phyloP scores from a whole-genome alignment of 2,329 filamentous ascomycete genomes.

The Clonostachys chloroleuca region DNA sequence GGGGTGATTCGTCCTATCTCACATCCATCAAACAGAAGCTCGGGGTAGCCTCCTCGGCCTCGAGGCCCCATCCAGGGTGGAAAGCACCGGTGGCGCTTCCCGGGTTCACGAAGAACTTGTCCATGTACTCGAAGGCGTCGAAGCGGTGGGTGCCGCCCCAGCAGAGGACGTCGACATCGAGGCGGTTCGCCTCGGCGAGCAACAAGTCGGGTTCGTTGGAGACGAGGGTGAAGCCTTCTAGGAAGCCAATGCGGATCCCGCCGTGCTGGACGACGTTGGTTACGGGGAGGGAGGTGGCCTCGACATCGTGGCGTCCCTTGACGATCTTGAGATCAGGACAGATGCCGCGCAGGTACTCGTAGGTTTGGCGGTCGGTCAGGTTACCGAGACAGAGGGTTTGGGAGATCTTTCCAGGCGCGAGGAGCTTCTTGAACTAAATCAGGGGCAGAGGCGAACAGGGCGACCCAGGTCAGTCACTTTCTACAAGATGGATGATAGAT shows the following conservation, averaged over 20 bases:
- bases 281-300: constrained; percentile 60
- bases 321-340: constrained; percentile 70
- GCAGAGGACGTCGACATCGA: constrained; percentile 66
- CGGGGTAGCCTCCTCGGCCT: constrained; percentile 71
- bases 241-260: constrained; percentile 59
- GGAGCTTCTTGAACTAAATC: constrained; percentile 74
- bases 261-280: constrained; percentile 65
- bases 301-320: constrained; percentile 63
- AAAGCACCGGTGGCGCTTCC: constrained; percentile 63
- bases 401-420: constrained; percentile 77
- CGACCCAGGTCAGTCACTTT: not conserved
- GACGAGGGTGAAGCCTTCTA: constrained; percentile 65
- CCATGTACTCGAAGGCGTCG: constrained; percentile 69
- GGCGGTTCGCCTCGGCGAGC: constrained; percentile 62
- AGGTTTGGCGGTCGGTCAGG: constrained; percentile 74
- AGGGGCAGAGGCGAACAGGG: not conserved
- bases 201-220: constrained; percentile 63
- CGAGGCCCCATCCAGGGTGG: constrained; percentile 50
- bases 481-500: not conserved
- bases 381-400: constrained; percentile 79
- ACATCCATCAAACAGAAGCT: constrained; percentile 99
- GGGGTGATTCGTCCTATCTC: constrained; percentile 25
- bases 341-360: constrained; percentile 74
- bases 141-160: constrained; percentile 66
- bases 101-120: constrained; percentile 70